These are phyloP conservation scores for Cladophialophora carrionii DNA, from an alignment of 2,329 filamentous ascomycete species.

Conservation along the genomic window DNA sequence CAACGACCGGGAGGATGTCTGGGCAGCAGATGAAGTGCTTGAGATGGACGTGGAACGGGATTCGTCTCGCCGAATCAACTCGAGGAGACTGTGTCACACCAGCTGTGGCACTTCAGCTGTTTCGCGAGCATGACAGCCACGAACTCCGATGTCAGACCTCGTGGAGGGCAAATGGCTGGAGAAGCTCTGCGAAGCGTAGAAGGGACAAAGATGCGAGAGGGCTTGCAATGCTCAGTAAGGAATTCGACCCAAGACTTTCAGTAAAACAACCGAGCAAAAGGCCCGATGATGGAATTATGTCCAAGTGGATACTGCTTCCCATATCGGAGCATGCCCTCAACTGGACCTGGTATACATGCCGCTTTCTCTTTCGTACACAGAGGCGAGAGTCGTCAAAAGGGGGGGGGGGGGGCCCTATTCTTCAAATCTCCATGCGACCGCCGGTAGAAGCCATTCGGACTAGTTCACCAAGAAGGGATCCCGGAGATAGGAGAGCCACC, in stretches of 20 bases:
- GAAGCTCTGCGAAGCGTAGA: neutral
- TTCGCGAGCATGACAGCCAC: neutral
- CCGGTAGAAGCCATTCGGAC: neutral
- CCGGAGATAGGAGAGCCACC: neutral
- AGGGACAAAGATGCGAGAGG: constrained; percentile 17
- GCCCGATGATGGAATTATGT: constrained; percentile 30
- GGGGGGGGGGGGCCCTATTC: neutral
- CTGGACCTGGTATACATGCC: constrained; percentile 33
- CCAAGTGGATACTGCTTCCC: constrained; percentile 22
- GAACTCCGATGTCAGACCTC: neutral
- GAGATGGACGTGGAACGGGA: neutral
- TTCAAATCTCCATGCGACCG: neutral
- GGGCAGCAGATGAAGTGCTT: too few relatives aligned
- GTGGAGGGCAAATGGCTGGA: neutral
- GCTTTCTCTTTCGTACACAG: constrained; percentile 31
- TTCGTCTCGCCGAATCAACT: neutral
- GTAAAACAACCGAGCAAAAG: constrained; percentile 6
- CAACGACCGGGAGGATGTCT: neutral
- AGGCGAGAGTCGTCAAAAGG: constrained; percentile 32
- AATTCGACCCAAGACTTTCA: neutral
- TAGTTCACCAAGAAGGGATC: constrained; percentile 1
- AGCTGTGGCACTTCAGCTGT: neutral
- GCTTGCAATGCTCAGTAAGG: neutral
- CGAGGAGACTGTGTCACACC: neutral
- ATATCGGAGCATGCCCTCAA: constrained; percentile 19